Evolutionary conservation across 805 yeast species (phyloP).

Genomic region (Wickerhamomyces canadensis): DNA sequence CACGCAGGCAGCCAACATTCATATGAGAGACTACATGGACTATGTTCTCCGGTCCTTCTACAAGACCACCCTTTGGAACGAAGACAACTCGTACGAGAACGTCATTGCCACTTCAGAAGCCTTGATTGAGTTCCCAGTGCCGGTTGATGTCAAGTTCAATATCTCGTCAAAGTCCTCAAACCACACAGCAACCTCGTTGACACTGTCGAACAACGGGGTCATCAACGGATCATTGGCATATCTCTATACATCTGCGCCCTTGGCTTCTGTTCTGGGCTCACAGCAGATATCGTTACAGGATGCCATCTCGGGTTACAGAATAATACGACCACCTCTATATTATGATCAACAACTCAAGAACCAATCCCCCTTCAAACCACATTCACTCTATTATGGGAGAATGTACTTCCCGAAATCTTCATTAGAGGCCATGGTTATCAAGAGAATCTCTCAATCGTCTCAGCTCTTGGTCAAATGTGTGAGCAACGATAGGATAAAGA

Average conservation of each 20-base stretch:
- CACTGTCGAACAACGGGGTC: slow-evolving; percentile 55
- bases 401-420: slow-evolving; percentile 84
- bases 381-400: slow-evolving; percentile 70
- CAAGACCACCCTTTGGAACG: slow-evolving; percentile 68
- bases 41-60: slow-evolving; percentile 71
- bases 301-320: slow-evolving; percentile 63
- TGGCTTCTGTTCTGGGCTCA: slow-evolving; percentile 47
- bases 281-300: slow-evolving; percentile 53
- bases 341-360: not conserved
- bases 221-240: slow-evolving; percentile 84
- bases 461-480: slow-evolving; percentile 73
- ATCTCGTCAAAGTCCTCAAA: slow-evolving; percentile 67
- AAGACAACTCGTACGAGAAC: slow-evolving; percentile 70
- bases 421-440: slow-evolving; percentile 80
- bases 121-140: slow-evolving; percentile 68
- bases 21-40: slow-evolving; percentile 66
- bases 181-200: slow-evolving; percentile 65
- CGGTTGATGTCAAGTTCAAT: slow-evolving; percentile 58
- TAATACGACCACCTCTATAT: slow-evolving; percentile 40
- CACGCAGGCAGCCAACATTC: too few relatives aligned
- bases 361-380: slow-evolving; percentile 10
- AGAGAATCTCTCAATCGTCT: slow-evolving; percentile 50
- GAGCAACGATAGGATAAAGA: slow-evolving; percentile 53
- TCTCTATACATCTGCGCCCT: slow-evolving; percentile 59
- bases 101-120: slow-evolving; percentile 64